Percentiles rank a stretch among this genome's conserved stretches.
These are phyloP conservation scores for Fulvia fulva DNA, from an alignment of 2,329 filamentous ascomycete species.

Conservation along the genomic window DNA sequence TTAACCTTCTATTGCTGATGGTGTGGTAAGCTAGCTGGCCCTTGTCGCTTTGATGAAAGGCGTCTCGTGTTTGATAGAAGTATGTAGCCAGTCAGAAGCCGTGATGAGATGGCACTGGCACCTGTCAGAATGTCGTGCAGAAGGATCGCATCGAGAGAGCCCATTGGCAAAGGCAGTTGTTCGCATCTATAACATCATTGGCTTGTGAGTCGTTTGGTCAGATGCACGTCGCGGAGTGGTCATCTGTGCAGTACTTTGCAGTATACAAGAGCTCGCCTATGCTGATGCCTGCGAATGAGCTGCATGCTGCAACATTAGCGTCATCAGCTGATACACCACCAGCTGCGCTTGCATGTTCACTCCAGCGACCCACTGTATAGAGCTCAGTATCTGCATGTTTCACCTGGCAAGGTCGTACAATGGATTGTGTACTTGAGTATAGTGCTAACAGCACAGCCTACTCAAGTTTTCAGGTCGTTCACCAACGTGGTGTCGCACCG, in stretches of 20 bases:
- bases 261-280: neutral
- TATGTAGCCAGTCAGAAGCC: neutral
- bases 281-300: neutral
- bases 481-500: no score
- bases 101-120: neutral
- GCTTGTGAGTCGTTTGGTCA: neutral
- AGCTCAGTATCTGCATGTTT: no score
- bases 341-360: neutral
- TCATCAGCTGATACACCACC: neutral
- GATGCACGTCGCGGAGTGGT: neutral
- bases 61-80: neutral
- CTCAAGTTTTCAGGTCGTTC: no score
- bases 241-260: neutral
- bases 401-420: no score
- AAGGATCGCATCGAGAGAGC: neutral
- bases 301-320: neutral
- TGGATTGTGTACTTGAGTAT: no score
- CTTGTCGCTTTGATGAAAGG: neutral
- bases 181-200: neutral
- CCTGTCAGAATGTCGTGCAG: neutral
- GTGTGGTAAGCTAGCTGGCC: neutral
- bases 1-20: neutral
- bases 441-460: no score
- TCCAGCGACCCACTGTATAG: neutral
- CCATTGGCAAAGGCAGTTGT: neutral